Conservation (phyloP, 2,329 filamentous ascomycete genomes). For the Aspergillus pseudoviridinutans region DNA sequence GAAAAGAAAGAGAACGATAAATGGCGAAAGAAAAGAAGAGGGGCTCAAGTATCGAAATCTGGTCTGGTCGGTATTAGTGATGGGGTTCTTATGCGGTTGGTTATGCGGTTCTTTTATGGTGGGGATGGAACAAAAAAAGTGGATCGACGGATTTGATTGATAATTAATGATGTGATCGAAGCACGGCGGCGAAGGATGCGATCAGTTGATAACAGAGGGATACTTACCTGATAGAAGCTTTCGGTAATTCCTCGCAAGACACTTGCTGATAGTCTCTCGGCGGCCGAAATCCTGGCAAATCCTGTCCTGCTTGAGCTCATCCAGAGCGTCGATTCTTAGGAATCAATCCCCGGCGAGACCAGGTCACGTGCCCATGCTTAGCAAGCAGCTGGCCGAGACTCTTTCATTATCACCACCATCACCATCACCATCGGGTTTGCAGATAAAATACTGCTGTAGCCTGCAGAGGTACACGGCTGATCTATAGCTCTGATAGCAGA, state of each 20-base stretch:
- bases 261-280: neutral
- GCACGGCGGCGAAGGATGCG: neutral
- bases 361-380: constrained; percentile 17
- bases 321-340: constrained; percentile 2
- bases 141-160: neutral
- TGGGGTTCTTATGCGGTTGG: neutral
- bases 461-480: neutral
- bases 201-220: neutral
- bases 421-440: neutral
- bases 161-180: neutral
- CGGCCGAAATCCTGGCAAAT: neutral
- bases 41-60: constrained; percentile 4
- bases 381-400: constrained; percentile 17
- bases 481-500: neutral
- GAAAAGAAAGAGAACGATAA: constrained; percentile 10
- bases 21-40: constrained; percentile 14
- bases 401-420: constrained; percentile 7
- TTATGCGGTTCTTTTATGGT: neutral
- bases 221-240: neutral
- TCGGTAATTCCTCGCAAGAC: neutral
- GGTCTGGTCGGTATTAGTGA: neutral
- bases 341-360: constrained; percentile 10
- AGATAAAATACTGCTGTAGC: neutral
- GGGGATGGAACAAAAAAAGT: neutral
- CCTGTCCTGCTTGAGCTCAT: neutral